Evolutionary conservation across 73 alveolate genomes (phyloP).

Genomic region (Blepharisma japonicum): DNA sequence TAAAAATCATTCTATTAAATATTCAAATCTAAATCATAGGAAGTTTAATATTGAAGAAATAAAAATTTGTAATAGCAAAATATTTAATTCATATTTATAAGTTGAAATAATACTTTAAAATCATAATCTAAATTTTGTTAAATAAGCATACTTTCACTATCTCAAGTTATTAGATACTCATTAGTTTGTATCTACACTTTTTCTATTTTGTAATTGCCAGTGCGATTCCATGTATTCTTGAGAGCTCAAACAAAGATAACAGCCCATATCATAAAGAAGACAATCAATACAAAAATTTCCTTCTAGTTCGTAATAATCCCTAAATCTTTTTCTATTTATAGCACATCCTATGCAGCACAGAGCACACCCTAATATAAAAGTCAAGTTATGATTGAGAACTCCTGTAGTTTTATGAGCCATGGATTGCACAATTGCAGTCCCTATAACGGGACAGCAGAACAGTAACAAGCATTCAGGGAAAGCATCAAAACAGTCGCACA

Average conservation of each 20-base stretch:
- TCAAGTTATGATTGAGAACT: neutral
- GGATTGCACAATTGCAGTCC: neutral
- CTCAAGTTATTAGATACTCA: neutral
- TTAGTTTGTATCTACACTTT: neutral
- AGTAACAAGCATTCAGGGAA: neutral
- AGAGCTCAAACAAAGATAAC: neutral
- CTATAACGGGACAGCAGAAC: neutral
- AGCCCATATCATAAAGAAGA: neutral
- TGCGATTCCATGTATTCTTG: neutral
- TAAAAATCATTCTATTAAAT: too few species aligned
- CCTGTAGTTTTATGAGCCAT: neutral
- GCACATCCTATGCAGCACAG: neutral
- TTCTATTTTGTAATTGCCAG: neutral
- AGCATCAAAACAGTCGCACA: slow-evolving; percentile 11
- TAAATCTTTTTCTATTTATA: neutral
- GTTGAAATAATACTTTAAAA: too few species aligned
- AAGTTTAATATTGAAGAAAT: too few species aligned
- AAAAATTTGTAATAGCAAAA: too few species aligned
- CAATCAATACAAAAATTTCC: neutral
- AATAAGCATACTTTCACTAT: too few species aligned
- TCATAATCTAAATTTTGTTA: too few species aligned
- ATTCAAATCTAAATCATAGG: too few species aligned
- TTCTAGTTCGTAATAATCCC: neutral
- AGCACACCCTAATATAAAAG: neutral
- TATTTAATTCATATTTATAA: too few species aligned